Percentiles rank a stretch among this genome's conserved stretches.
Conservation (phyloP, 1,139 yeast species). For the Zygosaccharomyces pseudobailii region DNA sequence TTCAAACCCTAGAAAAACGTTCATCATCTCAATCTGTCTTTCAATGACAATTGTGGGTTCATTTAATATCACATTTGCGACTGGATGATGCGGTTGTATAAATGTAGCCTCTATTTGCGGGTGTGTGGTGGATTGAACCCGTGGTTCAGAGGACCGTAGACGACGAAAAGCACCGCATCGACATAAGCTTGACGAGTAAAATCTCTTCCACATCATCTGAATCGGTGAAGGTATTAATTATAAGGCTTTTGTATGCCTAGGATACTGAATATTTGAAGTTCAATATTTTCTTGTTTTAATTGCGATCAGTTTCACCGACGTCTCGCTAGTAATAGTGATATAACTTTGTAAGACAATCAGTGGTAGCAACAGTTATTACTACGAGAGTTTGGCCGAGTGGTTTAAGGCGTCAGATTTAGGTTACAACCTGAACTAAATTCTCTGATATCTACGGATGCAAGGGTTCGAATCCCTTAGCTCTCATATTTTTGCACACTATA, state of each 20-base stretch:
- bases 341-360: background rate
- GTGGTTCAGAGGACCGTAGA: conserved; percentile 1
- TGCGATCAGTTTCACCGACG: too few relatives aligned
- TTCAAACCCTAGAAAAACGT: conserved; percentile 80
- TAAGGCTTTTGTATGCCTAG: too few relatives aligned
- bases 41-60: conserved; percentile 86
- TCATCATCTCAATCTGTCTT: conserved; percentile 83
- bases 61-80: conserved; percentile 42
- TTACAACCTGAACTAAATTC: conserved; percentile 17
- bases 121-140: background rate
- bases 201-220: conserved; percentile 5
- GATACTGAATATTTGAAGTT: too few relatives aligned
- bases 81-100: conserved; percentile 20
- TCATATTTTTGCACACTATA: conserved; percentile 11
- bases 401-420: conserved; percentile 34
- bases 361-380: background rate
- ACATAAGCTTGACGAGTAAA: conserved; percentile 4
- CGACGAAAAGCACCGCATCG: conserved; percentile 14
- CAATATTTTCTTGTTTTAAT: too few relatives aligned
- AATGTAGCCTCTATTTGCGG: conserved; percentile 8
- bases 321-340: too few relatives aligned
- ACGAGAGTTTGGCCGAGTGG: conserved; percentile 34
- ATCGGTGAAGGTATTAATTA: too few relatives aligned
- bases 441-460: conserved; percentile 34
- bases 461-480: conserved; percentile 34